Percentiles rank a stretch among this genome's conserved stretches.
Evolutionary conservation across 2,329 filamentous ascomycete genomes (phyloP).

Genomic region (Alternaria ventricosa): DNA sequence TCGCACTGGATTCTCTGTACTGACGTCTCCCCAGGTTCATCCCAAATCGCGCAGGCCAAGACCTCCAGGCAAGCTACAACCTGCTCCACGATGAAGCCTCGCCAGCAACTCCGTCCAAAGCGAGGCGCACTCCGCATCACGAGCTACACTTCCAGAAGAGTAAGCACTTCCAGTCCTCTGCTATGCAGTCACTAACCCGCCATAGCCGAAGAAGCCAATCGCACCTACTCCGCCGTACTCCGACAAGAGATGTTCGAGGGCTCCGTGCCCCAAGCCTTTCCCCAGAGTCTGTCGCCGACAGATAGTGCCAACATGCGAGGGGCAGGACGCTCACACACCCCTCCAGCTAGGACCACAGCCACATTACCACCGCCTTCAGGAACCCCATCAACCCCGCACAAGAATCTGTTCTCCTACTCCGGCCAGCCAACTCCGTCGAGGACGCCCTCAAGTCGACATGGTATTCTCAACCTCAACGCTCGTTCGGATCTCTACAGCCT

Average conservation of each 20-base stretch:
- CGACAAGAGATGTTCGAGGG: constrained; percentile 92
- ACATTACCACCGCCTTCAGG: constrained; percentile 73
- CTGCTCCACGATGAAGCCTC: constrained; percentile 91
- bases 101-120: constrained; percentile 85
- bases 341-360: constrained; percentile 69
- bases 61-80: constrained; percentile 91
- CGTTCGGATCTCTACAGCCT: constrained; percentile 93
- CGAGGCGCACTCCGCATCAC: constrained; percentile 82
- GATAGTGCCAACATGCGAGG: constrained; percentile 64
- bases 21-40: constrained; percentile 73
- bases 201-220: constrained; percentile 88
- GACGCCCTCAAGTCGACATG: constrained; percentile 86
- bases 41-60: constrained; percentile 89
- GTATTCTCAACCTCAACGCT: constrained; percentile 80
- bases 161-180: constrained; percentile 20
- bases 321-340: constrained; percentile 78
- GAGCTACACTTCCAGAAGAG: constrained; percentile 95
- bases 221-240: constrained; percentile 86
- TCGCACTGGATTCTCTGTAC: neutral
- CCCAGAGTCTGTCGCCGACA: constrained; percentile 61
- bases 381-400: constrained; percentile 94
- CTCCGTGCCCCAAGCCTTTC: constrained; percentile 81
- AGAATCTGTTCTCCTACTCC: constrained; percentile 91
- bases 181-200: constrained; percentile 16
- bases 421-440: constrained; percentile 88